These are phyloP conservation scores for Cymbidium sinense DNA, from an alignment of 106 monocot genomes.

Conservation along the genomic window DNA sequence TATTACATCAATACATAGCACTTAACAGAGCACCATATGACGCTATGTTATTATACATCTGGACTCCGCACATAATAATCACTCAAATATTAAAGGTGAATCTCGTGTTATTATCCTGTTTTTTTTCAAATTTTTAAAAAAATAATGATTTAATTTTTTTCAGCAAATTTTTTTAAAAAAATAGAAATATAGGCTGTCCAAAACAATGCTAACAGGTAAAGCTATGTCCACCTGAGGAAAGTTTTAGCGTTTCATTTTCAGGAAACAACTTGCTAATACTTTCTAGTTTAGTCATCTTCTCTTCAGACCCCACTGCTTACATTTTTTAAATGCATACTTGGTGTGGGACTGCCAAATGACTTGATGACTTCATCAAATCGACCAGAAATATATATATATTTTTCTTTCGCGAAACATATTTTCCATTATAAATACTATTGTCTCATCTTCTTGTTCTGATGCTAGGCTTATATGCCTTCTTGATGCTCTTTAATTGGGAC, in stretches of 20 bases:
- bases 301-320: neutral
- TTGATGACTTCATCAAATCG: neutral
- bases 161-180: no score
- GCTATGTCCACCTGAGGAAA: neutral
- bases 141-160: no score
- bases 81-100: no score
- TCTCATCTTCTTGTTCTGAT: neutral
- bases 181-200: neutral
- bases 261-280: neutral
- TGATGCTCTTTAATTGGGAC: neutral
- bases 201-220: neutral
- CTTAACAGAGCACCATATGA: no score
- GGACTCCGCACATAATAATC: no score
- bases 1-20: no score
- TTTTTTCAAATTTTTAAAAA: neutral
- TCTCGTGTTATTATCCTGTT: no score
- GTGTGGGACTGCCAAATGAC: conserved; percentile 1
- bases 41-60: no score
- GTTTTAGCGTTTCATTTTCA: neutral
- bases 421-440: neutral
- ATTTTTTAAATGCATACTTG: neutral
- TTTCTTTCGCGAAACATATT: neutral
- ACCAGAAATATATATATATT: neutral
- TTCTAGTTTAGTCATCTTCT: neutral
- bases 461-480: neutral